A percentile compares a stretch with the other conserved stretches of the same genome.
Conservation (phyloP, 164 flowering plant genomes). For the Stephania japonica region DNA sequence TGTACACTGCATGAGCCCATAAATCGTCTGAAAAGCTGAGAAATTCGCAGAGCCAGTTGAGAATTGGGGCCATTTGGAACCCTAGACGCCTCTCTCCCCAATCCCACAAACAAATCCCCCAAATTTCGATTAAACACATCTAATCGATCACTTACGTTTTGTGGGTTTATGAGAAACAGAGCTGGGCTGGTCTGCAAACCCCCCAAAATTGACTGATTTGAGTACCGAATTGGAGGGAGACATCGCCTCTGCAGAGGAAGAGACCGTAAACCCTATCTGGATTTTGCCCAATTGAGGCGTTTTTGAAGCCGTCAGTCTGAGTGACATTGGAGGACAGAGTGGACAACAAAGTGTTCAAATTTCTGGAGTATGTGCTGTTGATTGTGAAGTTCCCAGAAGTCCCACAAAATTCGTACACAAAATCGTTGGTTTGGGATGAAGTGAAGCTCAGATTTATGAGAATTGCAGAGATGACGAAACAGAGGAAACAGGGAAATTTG, state of each 20-base stretch:
- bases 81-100: not conserved
- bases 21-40: not conserved
- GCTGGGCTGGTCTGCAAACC: not conserved
- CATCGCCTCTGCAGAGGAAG: slow-evolving; percentile 28
- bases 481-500: not conserved
- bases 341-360: slow-evolving; percentile 18
- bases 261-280: slow-evolving; percentile 11
- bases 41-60: not conserved
- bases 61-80: not conserved
- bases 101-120: not conserved
- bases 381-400: not conserved
- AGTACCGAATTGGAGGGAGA: slow-evolving; percentile 7
- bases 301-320: slow-evolving; percentile 7
- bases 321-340: slow-evolving; percentile 6
- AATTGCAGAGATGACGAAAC: not conserved
- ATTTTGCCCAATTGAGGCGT: slow-evolving; percentile 10
- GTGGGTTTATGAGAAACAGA: not conserved
- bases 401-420: not conserved
- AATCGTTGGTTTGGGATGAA: not conserved
- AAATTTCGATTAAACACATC: not conserved
- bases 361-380: slow-evolving; percentile 4
- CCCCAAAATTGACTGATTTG: not conserved
- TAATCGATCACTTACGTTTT: not conserved
- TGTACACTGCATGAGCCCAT: slow-evolving; percentile 1
- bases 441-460: not conserved